Evolutionary conservation across 805 yeast genomes (phyloP), one percentile per base, ranked within the genome.

Genomic region (Priceomyces medius): DNA sequence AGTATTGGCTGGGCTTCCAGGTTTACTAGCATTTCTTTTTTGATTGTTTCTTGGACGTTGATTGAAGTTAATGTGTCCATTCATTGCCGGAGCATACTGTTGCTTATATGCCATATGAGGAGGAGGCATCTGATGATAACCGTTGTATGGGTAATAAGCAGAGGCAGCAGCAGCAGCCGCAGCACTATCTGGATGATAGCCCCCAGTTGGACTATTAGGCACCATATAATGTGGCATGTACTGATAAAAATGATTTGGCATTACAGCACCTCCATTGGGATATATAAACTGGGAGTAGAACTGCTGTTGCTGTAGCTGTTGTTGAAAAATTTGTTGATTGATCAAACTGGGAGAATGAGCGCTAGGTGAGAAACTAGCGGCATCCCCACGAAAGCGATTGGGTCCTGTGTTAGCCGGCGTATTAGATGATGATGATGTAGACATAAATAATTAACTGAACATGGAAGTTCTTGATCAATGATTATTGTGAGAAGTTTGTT

Each of bases 301-400:
- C 28, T 48, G 52, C 31, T 45, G 51, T 20, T 44, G 47, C 18
- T 44, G 43, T 38, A 41, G 41, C 17, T 42, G 49, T 21, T 37
- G 42, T 20, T 42, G 43, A 27, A 35, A 31, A 14, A 43, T 40
- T 27, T 41, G 44, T 29, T 45, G 48, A 35, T 45, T 31, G 20
- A 38, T 32, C 21, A 40, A 26, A 23, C 43, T 43, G 10, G 50
- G 51, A 28, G 51, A 51, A 33, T 42, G 48, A 26, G 49, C 51
- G 20, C 56, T 51, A n/a, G 71, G 71, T 16, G 61, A 56, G 42
- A 66, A 66, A 32, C 62, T 59, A 42, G 67, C 65, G 13, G 68
- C 70, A 52, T 64, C 70, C 29, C 63, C 61, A 50, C 70, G 67
- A 51, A 66, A 66, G 38, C 68, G 63, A 45, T 54, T 54, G 38